These are phyloP conservation scores for Poa pratensis DNA, from an alignment of 176 grass and related monocot species.

Conservation along the genomic window DNA sequence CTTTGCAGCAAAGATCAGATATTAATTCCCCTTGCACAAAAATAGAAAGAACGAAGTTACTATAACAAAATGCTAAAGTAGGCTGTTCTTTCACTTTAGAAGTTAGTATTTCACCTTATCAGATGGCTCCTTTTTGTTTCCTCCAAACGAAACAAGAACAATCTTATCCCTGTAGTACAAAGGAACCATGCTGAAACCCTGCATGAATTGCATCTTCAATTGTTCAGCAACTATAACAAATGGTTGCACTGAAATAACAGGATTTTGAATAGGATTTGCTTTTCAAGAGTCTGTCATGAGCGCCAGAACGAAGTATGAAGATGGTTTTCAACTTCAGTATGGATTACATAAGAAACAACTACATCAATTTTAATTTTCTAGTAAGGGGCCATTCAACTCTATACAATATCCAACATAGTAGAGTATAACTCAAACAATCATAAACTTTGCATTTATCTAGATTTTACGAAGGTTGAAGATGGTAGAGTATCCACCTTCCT, in stretches of 20 bases:
- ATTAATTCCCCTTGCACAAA: background rate
- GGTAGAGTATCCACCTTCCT: background rate
- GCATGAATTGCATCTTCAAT: slow-evolving; percentile 41
- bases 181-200: slow-evolving; percentile 97
- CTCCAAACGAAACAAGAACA: slow-evolving; percentile 96
- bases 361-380: background rate
- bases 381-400: background rate
- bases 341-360: background rate
- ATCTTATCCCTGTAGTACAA: slow-evolving; percentile 83
- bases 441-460: background rate
- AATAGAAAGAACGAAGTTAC: slow-evolving; percentile 16
- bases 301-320: background rate
- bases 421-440: background rate
- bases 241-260: background rate
- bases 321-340: background rate
- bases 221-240: slow-evolving; percentile 6
- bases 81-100: background rate
- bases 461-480: background rate
- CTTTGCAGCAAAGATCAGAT: slow-evolving; percentile 26
- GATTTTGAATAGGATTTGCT: slow-evolving; percentile 19
- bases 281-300: background rate
- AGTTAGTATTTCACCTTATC: slow-evolving; percentile 67
- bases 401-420: background rate
- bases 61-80: background rate
- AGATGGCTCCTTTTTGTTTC: slow-evolving; percentile 96